Conservation (phyloP, 768 basidiomycete species). For the Termitomyces bulborhizus region DNA sequence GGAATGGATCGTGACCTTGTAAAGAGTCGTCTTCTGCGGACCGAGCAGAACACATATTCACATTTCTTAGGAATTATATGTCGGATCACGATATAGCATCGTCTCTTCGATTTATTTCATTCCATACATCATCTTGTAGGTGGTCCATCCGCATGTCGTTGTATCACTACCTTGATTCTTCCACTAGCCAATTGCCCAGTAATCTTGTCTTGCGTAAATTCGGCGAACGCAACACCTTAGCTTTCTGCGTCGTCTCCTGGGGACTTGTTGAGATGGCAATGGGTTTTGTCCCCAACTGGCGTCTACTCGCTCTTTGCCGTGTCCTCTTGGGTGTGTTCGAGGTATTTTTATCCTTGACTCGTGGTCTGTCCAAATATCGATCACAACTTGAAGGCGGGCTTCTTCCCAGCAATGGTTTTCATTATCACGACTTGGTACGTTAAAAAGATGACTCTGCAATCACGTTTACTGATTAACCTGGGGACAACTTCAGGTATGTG, state of each 20-base stretch:
- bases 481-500: constrained; percentile 32
- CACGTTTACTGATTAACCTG: neutral
- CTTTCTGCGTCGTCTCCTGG: constrained; percentile 39
- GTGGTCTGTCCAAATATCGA: neutral
- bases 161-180: neutral
- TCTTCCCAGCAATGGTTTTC: constrained; percentile 44
- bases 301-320: constrained; percentile 31
- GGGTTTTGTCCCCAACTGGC: constrained; percentile 41
- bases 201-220: constrained; percentile 36
- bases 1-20: constrained; percentile 32
- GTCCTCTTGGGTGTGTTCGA: constrained; percentile 37
- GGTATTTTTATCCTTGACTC: constrained; percentile 16
- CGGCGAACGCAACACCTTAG: constrained; percentile 34
- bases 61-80: constrained; percentile 24
- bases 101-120: constrained; percentile 40
- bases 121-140: constrained; percentile 42
- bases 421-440: constrained; percentile 44
- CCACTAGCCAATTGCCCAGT: constrained; percentile 35
- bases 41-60: neutral
- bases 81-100: constrained; percentile 38
- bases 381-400: constrained; percentile 31
- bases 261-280: constrained; percentile 37
- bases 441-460: neutral
- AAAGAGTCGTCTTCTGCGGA: neutral
- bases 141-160: neutral